Percentiles rank a stretch among this genome's conserved stretches.
Conservation (phyloP, 108 stramenopile species). For the Thalassiosira profunda region DNA sequence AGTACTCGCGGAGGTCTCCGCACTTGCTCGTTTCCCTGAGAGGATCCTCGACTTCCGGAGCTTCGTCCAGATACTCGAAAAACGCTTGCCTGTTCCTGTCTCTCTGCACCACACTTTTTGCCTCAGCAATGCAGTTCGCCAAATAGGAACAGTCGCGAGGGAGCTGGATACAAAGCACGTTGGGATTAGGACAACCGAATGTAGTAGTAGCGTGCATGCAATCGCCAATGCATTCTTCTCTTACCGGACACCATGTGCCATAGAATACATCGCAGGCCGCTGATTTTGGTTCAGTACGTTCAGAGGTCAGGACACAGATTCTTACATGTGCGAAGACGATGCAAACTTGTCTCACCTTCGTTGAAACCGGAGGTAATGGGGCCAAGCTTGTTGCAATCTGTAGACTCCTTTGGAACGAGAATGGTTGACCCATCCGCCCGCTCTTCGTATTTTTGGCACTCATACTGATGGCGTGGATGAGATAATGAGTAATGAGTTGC, state of each 20-base stretch:
- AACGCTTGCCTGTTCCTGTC: slow-evolving; percentile 1
- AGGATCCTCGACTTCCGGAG: background rate
- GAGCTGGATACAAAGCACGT: too few species aligned
- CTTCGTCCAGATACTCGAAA: background rate
- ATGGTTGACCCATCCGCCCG: background rate
- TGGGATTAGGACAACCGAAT: too few species aligned
- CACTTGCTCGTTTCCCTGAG: slow-evolving; percentile 6
- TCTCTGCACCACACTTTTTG: background rate
- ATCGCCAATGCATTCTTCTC: too few species aligned
- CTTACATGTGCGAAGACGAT: too few species aligned
- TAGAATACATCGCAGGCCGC: background rate
- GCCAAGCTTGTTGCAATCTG: background rate
- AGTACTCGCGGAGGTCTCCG: background rate
- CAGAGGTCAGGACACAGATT: too few species aligned
- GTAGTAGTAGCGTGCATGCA: too few species aligned
- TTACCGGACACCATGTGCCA: slow-evolving; percentile 6
- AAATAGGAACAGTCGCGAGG: background rate
- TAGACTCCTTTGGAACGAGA: background rate
- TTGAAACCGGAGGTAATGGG: background rate
- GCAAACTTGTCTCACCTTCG: too few species aligned
- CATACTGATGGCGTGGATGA: too few species aligned
- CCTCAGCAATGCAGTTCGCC: background rate
- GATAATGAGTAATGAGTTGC: too few species aligned
- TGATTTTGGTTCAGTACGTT: too few species aligned
- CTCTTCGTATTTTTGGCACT: slow-evolving; percentile 1